Evolutionary conservation across 176 grass and related monocot genomes (phyloP).

Genomic region (Cocos nucifera): DNA sequence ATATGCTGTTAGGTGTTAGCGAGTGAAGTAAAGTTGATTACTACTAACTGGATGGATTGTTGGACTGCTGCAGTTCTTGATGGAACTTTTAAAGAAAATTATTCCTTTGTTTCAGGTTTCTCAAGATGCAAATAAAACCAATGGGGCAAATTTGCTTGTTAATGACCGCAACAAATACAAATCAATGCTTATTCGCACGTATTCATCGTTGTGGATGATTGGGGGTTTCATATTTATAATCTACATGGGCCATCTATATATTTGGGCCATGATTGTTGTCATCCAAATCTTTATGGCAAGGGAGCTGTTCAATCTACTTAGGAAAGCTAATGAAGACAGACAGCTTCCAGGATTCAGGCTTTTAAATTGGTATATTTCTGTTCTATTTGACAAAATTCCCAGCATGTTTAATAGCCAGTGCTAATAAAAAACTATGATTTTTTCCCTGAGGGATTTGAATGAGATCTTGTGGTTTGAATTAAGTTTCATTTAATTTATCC

Average conservation of each 20-base stretch:
- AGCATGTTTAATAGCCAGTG: too few relatives aligned
- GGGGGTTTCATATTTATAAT: slow-evolving; percentile 58
- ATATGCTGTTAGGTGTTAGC: too few relatives aligned
- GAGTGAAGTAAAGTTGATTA: too few relatives aligned
- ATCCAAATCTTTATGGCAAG: slow-evolving; percentile 97
- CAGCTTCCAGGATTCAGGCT: slow-evolving; percentile 85
- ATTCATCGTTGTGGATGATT: slow-evolving; percentile 97
- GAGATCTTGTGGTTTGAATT: too few relatives aligned
- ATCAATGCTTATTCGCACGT: slow-evolving; percentile 97
- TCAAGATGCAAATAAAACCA: slow-evolving; percentile 56
- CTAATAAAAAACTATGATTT: too few relatives aligned
- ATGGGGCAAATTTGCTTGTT: slow-evolving; percentile 60
- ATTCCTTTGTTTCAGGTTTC: slow-evolving; percentile 36
- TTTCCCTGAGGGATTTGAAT: too few relatives aligned
- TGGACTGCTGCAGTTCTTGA: background rate
- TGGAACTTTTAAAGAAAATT: slow-evolving; percentile 3
- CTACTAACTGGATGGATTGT: too few relatives aligned
- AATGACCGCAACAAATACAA: slow-evolving; percentile 94
- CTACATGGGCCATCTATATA: slow-evolving; percentile 95
- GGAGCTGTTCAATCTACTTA: slow-evolving; percentile 96
- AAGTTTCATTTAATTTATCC: too few relatives aligned
- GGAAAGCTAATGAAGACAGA: slow-evolving; percentile 85
- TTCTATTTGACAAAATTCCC: background rate
- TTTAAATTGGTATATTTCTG: slow-evolving; percentile 65
- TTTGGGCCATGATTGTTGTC: slow-evolving; percentile 96